Conservation (phyloP, 2,329 filamentous ascomycete genomes). For the Colletotrichum shisoi region DNA sequence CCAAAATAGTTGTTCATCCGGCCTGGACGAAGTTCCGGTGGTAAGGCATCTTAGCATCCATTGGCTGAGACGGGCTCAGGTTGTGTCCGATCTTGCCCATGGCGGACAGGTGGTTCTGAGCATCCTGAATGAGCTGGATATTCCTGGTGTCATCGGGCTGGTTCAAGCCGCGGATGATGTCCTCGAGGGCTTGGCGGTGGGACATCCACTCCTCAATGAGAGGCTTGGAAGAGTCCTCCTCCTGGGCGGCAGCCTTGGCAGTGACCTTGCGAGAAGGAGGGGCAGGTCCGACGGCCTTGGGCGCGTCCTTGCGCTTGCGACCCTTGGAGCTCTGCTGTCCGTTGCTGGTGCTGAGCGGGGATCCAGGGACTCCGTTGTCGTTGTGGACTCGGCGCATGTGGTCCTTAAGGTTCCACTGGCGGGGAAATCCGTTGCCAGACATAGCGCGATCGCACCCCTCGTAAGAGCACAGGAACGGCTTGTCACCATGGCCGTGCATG, state of each 20-base stretch:
- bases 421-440: conserved; percentile 86
- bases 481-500: conserved; percentile 92
- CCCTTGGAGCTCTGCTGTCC: conserved; percentile 56
- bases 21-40: conserved; percentile 43
- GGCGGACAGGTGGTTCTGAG: conserved; percentile 59
- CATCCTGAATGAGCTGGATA: conserved; percentile 61
- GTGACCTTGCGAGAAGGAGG: conserved; percentile 59
- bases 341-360: conserved; percentile 47
- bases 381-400: conserved; percentile 97
- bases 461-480: conserved; percentile 89
- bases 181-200: conserved; percentile 69
- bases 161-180: conserved; percentile 60
- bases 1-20: conserved; percentile 44
- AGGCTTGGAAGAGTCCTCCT: conserved; percentile 50
- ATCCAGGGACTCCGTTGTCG: conserved; percentile 59
- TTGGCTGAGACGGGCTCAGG: conserved; percentile 41
- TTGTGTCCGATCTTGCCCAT: conserved; percentile 62
- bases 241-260: conserved; percentile 52
- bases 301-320: conserved; percentile 66
- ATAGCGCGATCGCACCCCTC: conserved; percentile 85
- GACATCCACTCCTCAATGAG: conserved; percentile 66
- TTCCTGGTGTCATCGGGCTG: conserved; percentile 63
- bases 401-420: conserved; percentile 94
- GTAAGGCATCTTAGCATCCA: conserved; percentile 22
- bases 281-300: conserved; percentile 49